Base-by-base conservation (phyloP, 2,329 filamentous ascomycete species). In the Lecanosticta acicola region DNA sequence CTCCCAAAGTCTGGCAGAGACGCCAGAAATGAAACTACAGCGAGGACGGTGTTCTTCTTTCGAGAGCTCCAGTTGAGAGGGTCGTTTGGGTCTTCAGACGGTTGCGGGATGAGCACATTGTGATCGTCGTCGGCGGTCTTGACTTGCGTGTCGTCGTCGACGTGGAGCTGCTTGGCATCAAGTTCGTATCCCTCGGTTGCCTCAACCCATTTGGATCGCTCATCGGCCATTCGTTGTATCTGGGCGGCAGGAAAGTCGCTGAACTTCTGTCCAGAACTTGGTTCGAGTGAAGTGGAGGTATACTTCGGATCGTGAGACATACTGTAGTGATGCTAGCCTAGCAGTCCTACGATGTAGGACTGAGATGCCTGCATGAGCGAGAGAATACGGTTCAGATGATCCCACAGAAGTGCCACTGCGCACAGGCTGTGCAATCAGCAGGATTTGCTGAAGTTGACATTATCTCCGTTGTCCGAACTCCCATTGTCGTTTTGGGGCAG, bases 1-100 rank as follows among this genome's bases (percentile, higher is more conserved):
- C 62, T 66, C n/a, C 65, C 66, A 62, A 68, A 71, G 50, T 72
- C 70, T 1, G 68, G 64, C 2, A 71, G 51, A 39, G 71, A 66
- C 3, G 43, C 43, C 8, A 39, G 18, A 3, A 43, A 35, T 14
- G 45, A 16, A 10, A 72, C 64, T 26, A 70, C 61, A 39, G 67
- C 56, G 5, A 73, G 57, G 4, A 59, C 50, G 14, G 65, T 46
- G 51, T 70, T 66, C 47, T 71, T 71, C 51, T 68, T 69, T 55
- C 38, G 19, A 19, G 24, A 32, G 46, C 60, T 45, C 55, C 56
- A 58, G 39, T 58, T 57, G 3, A 58, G 42, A 13, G 56, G 56
- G 21, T 59, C 56, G 21, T 53, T 48, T 4, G 53, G 48, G 11
- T 51, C 46, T 21, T 45, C 34, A 14, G 41, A 46, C 1, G 56